Base-by-base conservation (phyloP, 2,329 filamentous ascomycete genomes). In the Cercospora zeae-maydis region DNA sequence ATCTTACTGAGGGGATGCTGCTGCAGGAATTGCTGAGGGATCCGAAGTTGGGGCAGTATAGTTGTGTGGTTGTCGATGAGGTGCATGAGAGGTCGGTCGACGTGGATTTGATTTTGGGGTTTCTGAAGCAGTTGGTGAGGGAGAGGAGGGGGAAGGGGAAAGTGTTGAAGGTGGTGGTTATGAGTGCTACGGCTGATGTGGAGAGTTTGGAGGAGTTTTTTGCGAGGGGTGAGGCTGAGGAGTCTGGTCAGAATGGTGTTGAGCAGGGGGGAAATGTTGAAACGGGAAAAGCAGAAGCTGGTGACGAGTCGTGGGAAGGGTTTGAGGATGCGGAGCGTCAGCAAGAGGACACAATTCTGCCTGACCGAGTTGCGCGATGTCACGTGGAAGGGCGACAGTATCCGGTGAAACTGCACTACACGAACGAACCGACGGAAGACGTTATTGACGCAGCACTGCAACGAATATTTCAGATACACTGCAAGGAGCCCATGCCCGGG, bases 41-140 rank as follows among this genome's bases (percentile, higher is more conserved):
- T 75, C 91, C 91, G 1, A 83, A 88, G 71, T 82, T 99, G 72
- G 85, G 84, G 33, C 87, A 91, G 73, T 99, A 99, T 74, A 96
- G 92, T 71, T 92, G 89, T 3, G 83, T 99, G 0, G 84, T 99
- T 16, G 91, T 99, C 7, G 95, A 99, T 77, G 95, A 99, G 76
- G 95, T 99, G 11, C 95, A 99, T 79, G 95, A 99, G 79, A 84
- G 95, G 70, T 96, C 93, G 69, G 86, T 98, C 21, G 96, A 98
- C 74, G 93, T 97, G 7, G 95, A 99, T 78, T 78, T 99, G 27
- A 82, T 97, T 9, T 82, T 96, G 27, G 95, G 95, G 0, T 98
- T 99, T 67, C 75, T 99, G 65, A 91, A 91, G 73, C 88, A 90
- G 64, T 84, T 98, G 52, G 79, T 95, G 1, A 80, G 84, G 34